Percentiles rank a stretch among this genome's conserved stretches.
Evolutionary conservation across 2,329 filamentous ascomycete genomes (phyloP).

Genomic region (Nemania sp.): DNA sequence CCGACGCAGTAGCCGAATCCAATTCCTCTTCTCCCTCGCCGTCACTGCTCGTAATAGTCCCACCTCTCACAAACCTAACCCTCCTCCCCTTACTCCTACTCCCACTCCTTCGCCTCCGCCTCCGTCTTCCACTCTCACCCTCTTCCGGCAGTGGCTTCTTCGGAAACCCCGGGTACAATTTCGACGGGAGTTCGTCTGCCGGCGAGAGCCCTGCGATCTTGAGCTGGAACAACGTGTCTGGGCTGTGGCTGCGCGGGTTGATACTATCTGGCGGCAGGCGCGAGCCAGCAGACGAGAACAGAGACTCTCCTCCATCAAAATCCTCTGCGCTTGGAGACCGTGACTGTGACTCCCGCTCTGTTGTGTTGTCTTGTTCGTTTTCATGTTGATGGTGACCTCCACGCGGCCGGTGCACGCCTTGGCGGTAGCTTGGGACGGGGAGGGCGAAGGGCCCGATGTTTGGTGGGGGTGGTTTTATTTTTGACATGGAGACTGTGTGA

Average conservation of each 20-base stretch:
- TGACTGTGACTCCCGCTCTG: too few species aligned
- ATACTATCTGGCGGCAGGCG: constrained; percentile 44
- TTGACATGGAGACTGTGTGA: neutral
- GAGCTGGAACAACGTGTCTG: constrained; percentile 56
- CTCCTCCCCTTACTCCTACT: too few species aligned
- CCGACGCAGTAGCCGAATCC: too few species aligned
- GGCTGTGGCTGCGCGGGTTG: constrained; percentile 60
- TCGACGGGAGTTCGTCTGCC: constrained; percentile 47
- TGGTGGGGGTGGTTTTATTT: neutral
- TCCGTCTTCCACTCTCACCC: neutral
- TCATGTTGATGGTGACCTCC: too few species aligned
- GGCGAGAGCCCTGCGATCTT: constrained; percentile 55
- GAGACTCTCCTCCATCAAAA: neutral
- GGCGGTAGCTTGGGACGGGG: constrained; percentile 34
- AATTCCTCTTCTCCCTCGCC: too few species aligned
- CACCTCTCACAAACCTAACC: too few species aligned
- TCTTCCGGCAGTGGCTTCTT: constrained; percentile 47
- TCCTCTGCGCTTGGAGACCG: too few species aligned
- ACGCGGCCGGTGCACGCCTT: constrained; percentile 32
- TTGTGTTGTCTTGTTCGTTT: too few species aligned
- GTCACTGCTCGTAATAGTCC: too few species aligned
- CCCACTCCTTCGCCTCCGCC: constrained; percentile 1
- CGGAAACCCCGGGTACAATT: constrained; percentile 51
- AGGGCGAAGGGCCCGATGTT: constrained; percentile 38
- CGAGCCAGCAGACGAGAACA: constrained; percentile 26